phyloP scores from a whole-genome alignment of 345 rosid species.

The Brassica napus region Da-Ae NC_063435.1:24203001-24203500 shows the following conservation, averaged over 20 bases:
- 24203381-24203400: not conserved
- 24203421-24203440: not conserved
- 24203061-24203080: not conserved
- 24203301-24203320: no score
- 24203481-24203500: not conserved
- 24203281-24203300: not conserved
- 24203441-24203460: not conserved
- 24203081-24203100: slow-evolving; percentile 33
- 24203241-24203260: slow-evolving; percentile 20
- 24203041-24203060: slow-evolving; percentile 21
- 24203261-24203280: slow-evolving; percentile 1
- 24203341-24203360: not conserved
- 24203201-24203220: slow-evolving; percentile 13
- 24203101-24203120: slow-evolving; percentile 33
- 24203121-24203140: slow-evolving; percentile 15
- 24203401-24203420: not conserved
- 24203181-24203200: slow-evolving; percentile 25
- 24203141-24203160: slow-evolving; percentile 19
- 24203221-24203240: slow-evolving; percentile 14
- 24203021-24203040: not conserved
- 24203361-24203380: not conserved
- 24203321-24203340: no score
- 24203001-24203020: not conserved
- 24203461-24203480: not conserved
- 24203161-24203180: slow-evolving; percentile 7